Evolutionary conservation across 2,329 filamentous ascomycete genomes (phyloP).

Genomic region (Aspergillus sp.): DNA sequence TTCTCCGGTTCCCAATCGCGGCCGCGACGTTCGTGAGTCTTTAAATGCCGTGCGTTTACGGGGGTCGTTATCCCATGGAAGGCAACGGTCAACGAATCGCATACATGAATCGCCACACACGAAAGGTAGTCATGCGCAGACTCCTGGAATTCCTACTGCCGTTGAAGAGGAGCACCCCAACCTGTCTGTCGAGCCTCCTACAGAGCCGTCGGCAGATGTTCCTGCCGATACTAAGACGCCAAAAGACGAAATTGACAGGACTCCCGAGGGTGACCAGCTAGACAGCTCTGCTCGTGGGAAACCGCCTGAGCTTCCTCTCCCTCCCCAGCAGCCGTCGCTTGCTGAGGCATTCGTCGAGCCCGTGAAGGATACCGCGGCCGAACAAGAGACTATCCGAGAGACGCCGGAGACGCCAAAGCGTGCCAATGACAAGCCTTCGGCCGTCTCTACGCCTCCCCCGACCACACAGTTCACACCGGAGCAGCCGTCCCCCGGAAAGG

Average conservation of each 20-base stretch:
- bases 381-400: slow-evolving; percentile 6
- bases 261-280: slow-evolving; percentile 25
- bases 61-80: slow-evolving; percentile 45
- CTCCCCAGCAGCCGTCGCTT: slow-evolving; percentile 26
- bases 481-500: slow-evolving; percentile 63
- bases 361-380: slow-evolving; percentile 14
- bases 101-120: slow-evolving; percentile 53
- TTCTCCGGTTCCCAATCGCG: slow-evolving; percentile 61
- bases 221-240: slow-evolving; percentile 47
- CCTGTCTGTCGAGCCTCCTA: slow-evolving; percentile 24
- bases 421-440: slow-evolving; percentile 10
- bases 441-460: slow-evolving; percentile 32
- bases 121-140: slow-evolving; percentile 37
- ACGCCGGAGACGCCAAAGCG: slow-evolving; percentile 20
- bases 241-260: slow-evolving; percentile 52
- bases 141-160: slow-evolving; percentile 50
- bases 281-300: slow-evolving; percentile 41
- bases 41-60: slow-evolving; percentile 60
- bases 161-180: slow-evolving; percentile 33
- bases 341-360: slow-evolving; percentile 30
- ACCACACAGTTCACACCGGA: slow-evolving; percentile 50
- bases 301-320: slow-evolving; percentile 45
- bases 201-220: slow-evolving; percentile 6
- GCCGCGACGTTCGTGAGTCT: slow-evolving; percentile 66
- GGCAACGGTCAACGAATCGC: slow-evolving; percentile 43